These are phyloP conservation scores for Aspergillus melleus DNA, from an alignment of 2,329 filamentous ascomycete species.

Conservation along the genomic window DNA sequence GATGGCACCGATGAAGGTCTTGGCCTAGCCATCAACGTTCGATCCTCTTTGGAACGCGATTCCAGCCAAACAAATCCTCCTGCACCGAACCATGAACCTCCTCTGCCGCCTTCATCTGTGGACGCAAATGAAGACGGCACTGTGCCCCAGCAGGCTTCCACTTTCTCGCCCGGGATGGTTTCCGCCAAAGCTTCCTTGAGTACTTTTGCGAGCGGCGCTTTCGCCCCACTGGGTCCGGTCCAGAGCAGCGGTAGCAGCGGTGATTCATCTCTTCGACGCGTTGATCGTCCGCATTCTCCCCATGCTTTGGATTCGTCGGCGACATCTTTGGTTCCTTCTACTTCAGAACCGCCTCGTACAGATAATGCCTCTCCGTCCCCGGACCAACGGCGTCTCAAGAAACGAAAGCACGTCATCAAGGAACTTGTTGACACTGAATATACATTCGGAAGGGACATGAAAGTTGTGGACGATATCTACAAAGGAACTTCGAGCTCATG, in stretches of 20 bases:
- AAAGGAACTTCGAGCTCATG: conserved; percentile 86
- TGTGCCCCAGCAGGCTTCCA: neutral
- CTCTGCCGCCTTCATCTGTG: conserved; percentile 9
- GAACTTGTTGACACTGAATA: conserved; percentile 93
- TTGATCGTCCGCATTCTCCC: conserved; percentile 30
- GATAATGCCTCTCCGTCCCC: conserved; percentile 35
- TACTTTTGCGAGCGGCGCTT: conserved; percentile 10
- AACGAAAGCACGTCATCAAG: conserved; percentile 81
- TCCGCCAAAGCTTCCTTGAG: conserved; percentile 17
- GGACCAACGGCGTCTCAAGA: conserved; percentile 61
- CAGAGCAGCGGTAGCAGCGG: conserved; percentile 37
- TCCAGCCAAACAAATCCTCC: conserved; percentile 27
- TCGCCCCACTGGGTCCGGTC: conserved; percentile 22
- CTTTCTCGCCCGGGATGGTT: neutral
- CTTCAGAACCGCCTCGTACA: conserved; percentile 24
- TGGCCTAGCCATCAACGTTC: conserved; percentile 47
- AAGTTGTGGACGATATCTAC: conserved; percentile 96
- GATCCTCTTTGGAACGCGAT: conserved; percentile 30
- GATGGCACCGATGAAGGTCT: conserved; percentile 38
- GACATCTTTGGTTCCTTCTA: conserved; percentile 38
- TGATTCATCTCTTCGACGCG: conserved; percentile 36
- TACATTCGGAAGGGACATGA: conserved; percentile 91
- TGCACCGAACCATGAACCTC: conserved; percentile 35
- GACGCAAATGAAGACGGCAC: conserved; percentile 12
- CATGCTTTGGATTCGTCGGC: conserved; percentile 37